phyloP scores from a whole-genome alignment of 257 asterid species.

The Thymus quinquecostatus region DNA sequence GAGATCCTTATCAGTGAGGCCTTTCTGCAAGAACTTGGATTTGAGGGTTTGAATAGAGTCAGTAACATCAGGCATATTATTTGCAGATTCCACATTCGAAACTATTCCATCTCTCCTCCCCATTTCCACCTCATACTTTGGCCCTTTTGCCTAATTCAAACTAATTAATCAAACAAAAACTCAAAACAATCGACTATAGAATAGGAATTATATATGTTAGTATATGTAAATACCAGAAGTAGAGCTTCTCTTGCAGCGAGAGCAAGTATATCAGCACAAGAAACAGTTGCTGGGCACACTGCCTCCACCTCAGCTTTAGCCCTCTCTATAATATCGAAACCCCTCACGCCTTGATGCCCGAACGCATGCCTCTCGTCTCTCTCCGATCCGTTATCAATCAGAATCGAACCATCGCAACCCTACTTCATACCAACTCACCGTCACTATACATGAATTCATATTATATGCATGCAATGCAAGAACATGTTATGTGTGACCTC shows the following conservation, averaged over 20 bases:
- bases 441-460: not conserved
- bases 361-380: constrained; percentile 61
- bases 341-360: constrained; percentile 79
- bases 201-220: too few relatives aligned
- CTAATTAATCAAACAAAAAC: not conserved
- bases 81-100: constrained; percentile 53
- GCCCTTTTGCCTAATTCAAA: constrained; percentile 59
- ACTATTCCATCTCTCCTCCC: constrained; percentile 77
- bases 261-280: constrained; percentile 86
- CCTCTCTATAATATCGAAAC: constrained; percentile 71
- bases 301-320: constrained; percentile 66
- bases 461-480: not conserved
- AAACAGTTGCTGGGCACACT: constrained; percentile 63
- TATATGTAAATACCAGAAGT: constrained; percentile 43
- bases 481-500: constrained; percentile 39
- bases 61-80: constrained; percentile 65
- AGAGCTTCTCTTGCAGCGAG: constrained; percentile 88
- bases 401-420: constrained; percentile 93
- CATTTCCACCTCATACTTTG: constrained; percentile 62
- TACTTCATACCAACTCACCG: constrained; percentile 15
- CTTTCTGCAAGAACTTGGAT: constrained; percentile 59
- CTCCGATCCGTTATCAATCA: constrained; percentile 47
- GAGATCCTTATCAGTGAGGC: constrained; percentile 64
- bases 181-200: not conserved
- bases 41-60: constrained; percentile 61